phyloP scores from a whole-genome alignment of 768 basidiomycete species.

The Agrocybe praecox region DNA sequence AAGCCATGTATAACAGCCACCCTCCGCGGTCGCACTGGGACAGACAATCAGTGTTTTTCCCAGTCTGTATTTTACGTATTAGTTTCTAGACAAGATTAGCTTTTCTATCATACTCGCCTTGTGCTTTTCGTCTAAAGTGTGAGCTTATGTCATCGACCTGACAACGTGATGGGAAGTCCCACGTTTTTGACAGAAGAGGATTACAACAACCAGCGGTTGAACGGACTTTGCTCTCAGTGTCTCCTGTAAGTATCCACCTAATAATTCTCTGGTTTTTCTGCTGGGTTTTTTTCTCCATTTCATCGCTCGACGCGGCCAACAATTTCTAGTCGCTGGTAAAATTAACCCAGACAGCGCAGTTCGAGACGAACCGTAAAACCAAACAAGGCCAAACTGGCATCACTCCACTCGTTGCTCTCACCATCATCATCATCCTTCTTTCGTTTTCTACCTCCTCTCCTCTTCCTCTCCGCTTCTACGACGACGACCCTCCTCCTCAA shows the following conservation, averaged over 20 bases:
- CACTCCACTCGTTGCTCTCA: conserved; percentile 30
- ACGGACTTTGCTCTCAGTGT: background rate
- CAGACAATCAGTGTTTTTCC: background rate
- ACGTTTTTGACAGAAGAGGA: background rate
- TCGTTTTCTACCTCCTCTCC: conserved; percentile 16
- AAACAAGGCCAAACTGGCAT: conserved; percentile 31
- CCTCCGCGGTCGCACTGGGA: conserved; percentile 12
- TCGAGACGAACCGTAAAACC: conserved; percentile 19
- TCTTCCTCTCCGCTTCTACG: conserved; percentile 13
- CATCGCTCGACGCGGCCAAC: conserved; percentile 18
- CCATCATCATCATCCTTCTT: conserved; percentile 26
- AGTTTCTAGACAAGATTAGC: conserved; percentile 12
- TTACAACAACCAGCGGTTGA: background rate
- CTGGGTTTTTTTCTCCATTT: background rate
- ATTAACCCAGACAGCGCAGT: background rate
- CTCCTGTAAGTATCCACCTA: background rate
- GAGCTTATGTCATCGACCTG: conserved; percentile 10
- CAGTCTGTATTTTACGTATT: conserved; percentile 19
- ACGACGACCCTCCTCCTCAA: conserved; percentile 11
- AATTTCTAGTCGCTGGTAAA: background rate
- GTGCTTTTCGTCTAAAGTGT: background rate
- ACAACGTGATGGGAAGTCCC: background rate
- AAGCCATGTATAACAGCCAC: conserved; percentile 16
- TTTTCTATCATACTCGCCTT: background rate
- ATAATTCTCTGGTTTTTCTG: background rate